Evolutionary conservation across 2,329 filamentous ascomycete species (phyloP).

Genomic region (Fusarium albosuccineum): DNA sequence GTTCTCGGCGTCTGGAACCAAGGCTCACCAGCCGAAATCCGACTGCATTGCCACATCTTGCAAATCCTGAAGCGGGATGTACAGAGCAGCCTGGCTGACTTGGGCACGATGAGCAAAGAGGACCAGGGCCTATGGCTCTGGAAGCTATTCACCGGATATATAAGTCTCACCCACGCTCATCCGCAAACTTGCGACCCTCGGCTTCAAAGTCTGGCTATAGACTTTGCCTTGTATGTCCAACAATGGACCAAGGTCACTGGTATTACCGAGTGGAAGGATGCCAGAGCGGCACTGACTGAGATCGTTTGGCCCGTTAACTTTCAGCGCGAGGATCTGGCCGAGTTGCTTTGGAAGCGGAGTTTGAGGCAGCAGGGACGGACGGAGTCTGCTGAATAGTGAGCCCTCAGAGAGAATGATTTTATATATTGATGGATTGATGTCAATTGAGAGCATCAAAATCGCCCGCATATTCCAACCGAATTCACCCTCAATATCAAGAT

Average conservation of each 20-base stretch:
- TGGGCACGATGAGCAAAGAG: neutral
- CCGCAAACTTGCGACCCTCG: neutral
- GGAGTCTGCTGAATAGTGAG: no score
- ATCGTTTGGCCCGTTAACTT: conserved; percentile 5
- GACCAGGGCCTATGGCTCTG: conserved; percentile 1
- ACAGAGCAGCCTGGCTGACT: neutral
- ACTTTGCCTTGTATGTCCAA: neutral
- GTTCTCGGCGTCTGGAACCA: neutral
- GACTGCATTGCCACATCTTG: neutral
- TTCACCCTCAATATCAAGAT: no score
- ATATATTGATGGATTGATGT: no score
- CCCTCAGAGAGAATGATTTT: no score
- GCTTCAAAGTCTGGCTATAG: neutral
- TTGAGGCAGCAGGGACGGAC: neutral
- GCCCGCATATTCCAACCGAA: no score
- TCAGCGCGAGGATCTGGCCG: neutral
- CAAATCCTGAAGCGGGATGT: neutral
- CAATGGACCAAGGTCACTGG: conserved; percentile 1
- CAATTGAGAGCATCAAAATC: no score
- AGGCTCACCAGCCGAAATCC: neutral
- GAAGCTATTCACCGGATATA: neutral
- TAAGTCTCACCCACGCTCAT: neutral
- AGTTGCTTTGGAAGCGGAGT: conserved; percentile 3
- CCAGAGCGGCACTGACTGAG: neutral
- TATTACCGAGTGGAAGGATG: neutral